Conservation (phyloP, 148 eudicot species). For the Beta vulgaris region DNA sequence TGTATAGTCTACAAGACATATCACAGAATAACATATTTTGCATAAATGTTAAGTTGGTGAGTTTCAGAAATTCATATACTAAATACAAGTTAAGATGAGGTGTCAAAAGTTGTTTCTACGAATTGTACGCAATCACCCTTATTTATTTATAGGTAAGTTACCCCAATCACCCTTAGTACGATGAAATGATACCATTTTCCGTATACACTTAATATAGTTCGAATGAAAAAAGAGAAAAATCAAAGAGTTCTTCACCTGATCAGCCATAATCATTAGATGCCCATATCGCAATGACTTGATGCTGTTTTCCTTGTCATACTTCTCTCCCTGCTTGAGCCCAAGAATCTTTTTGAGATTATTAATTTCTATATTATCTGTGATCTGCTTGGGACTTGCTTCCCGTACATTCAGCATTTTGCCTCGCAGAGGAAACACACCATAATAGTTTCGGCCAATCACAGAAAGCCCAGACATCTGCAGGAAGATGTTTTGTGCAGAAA, state of each 20-base stretch:
- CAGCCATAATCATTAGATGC: slow-evolving; percentile 96
- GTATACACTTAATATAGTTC: no score
- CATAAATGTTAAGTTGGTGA: no score
- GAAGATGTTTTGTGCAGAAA: neutral
- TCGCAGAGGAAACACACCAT: slow-evolving; percentile 90
- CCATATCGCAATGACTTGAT: slow-evolving; percentile 78
- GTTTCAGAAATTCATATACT: no score
- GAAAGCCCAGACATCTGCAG: slow-evolving; percentile 73
- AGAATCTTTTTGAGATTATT: slow-evolving; percentile 71
- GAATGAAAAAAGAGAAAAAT: neutral
- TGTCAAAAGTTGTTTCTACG: no score
- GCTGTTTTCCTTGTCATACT: slow-evolving; percentile 48
- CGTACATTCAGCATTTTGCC: slow-evolving; percentile 96
- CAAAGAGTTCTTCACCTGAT: slow-evolving; percentile 57
- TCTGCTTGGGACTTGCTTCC: slow-evolving; percentile 87
- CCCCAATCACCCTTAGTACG: no score
- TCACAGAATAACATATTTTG: no score
- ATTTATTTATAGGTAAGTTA: no score
- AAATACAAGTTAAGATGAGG: no score
- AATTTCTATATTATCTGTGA: slow-evolving; percentile 76
- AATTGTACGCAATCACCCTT: no score
- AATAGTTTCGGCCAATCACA: slow-evolving; percentile 59
- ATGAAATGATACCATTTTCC: no score
- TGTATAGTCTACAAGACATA: neutral
- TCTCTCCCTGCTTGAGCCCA: slow-evolving; percentile 80